Base-by-base conservation (phyloP, 2,329 filamentous ascomycete genomes). In the Rhynchosporium secalis region DNA sequence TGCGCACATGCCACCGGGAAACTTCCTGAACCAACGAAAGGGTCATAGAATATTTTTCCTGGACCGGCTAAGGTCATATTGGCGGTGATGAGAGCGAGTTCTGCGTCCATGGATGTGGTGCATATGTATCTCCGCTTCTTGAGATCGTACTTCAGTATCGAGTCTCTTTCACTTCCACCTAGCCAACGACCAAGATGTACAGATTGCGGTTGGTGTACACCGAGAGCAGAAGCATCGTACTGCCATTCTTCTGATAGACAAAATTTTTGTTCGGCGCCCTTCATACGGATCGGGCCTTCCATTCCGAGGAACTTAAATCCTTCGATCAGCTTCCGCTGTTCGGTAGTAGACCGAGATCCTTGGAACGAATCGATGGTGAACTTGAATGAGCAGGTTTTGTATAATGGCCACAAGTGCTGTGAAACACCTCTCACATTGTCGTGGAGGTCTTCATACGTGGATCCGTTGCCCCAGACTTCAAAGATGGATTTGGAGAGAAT, bases 21-120 rank as follows among this genome's bases (percentile, higher is more conserved):
- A 59, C 92, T 94, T 4, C 94, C 95, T 0, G 95, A 98, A 4
- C 95, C 95, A 63, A 95, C 92, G 73, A 99, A 99, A 0, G 95
- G 95, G 70, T 99, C 95, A 72, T 94, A 97, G 71, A 96, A 91
- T 2, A 98, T 74, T 72, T 91, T 96, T 0, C 92, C 94, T 0
- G 92, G 90, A 0, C 80, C 87, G 0, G 92, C 92, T 13, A 91
- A 84, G 0, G 91, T 91, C 69, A 99, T 86, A 72, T 98, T 99
- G 1, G 94, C 95, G 0, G 93, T 97, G 28, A 99, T 80, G 0
- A 99, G 82, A 12, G 92, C 91, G 48, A 99, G 81, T 75, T 98
- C 95, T 0, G 94, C 90, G 74, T 99, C 95, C 95, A 99, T 98
- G 51, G 91, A 95, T 0, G 95, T 99, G 0, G 94, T 98, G 69